Evolutionary conservation across 192 early-diverging fungal species (phyloP), one percentile per base, ranked within the genome.

Genomic region (Umbelopsis sp.): DNA sequence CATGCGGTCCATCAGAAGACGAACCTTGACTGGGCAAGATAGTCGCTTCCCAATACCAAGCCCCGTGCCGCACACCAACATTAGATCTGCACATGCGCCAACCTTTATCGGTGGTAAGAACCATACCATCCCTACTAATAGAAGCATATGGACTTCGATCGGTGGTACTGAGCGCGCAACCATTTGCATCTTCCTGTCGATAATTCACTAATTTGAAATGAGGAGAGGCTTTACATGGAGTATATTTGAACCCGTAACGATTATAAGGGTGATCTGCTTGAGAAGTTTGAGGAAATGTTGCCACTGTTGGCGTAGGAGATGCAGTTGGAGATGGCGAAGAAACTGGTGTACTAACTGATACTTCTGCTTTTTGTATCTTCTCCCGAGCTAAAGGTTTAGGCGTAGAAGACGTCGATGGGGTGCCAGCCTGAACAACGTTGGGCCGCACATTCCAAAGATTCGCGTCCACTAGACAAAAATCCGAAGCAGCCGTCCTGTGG

Each of bases 1-100:
- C 88, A 73, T 91, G 87, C 6, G 87, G 81, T 13, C 80, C 85
- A 66, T 87, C 81, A 16, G 12, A 48, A 23, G 66, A 66, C 22
- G 25, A 53, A 0, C 68, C 72, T 46, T 71, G 69, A 21, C 46
- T 27, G 61, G 44, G 79, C 20, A 80, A 74, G 9, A 91, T 74
- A 10, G 76, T 82, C 10, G 84, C 86, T 71, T 91, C 89, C 69
- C 84, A 87, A 68, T 76, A 91, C 87, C 87, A 91, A 23, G 78
- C 73, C 3, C 89, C 89, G 35, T 88, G 84, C 18, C 80, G 75
- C 2, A 91, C 85, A 37, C 86, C 81, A 46, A 83, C 81, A 70
- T 85, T 89, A 7, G 88, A 84, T 6, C 89, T 80, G 27, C 81
- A 85, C 75, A 84, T 91, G 6, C 88, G 84, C 71, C 88, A 91